Percentiles rank a stretch among this genome's conserved stretches.
Conservation (phyloP, 352 stramenopile genomes). For the Pythium pyrilobum region DNA sequence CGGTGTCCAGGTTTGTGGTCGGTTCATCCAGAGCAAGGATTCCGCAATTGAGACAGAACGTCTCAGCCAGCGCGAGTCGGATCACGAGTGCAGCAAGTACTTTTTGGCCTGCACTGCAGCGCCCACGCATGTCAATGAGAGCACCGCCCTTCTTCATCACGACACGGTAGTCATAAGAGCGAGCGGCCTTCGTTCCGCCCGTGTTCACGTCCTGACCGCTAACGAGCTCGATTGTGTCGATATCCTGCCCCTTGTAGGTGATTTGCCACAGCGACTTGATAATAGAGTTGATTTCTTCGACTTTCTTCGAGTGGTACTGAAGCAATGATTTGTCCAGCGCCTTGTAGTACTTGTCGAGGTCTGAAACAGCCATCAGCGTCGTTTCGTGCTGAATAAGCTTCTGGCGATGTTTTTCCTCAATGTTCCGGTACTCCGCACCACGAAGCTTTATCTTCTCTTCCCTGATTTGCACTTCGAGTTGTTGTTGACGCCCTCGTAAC, state of each 20-base stretch:
- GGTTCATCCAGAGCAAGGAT: constrained; percentile 99
- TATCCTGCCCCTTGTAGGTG: constrained; percentile 99
- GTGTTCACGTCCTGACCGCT: constrained; percentile 87
- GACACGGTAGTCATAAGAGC: constrained; percentile 99
- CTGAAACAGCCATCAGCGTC: constrained; percentile 92
- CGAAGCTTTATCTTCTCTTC: constrained; percentile 57
- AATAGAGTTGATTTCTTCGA: constrained; percentile 99
- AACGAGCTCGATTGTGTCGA: constrained; percentile 98
- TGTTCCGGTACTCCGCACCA: constrained; percentile 81
- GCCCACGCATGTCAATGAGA: constrained; percentile 98
- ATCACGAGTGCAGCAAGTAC: constrained; percentile 96
- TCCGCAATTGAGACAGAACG: constrained; percentile 98
- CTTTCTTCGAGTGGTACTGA: constrained; percentile 98
- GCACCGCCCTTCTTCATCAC: constrained; percentile 97
- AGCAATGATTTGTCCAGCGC: constrained; percentile 94
- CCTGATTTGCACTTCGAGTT: constrained; percentile 50
- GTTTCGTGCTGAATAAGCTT: constrained; percentile 96
- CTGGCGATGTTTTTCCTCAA: constrained; percentile 92
- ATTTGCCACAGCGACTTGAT: constrained; percentile 97
- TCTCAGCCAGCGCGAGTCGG: constrained; percentile 96
- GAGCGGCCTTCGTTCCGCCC: constrained; percentile 32
- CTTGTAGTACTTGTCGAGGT: constrained; percentile 98
- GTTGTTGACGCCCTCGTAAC: constrained; percentile 43
- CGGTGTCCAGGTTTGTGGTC: constrained; percentile 96
- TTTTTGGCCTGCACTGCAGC: constrained; percentile 98